Conservation (phyloP, 1,284 basidiomycete genomes). For the Cystobasidium sp. region DNA sequence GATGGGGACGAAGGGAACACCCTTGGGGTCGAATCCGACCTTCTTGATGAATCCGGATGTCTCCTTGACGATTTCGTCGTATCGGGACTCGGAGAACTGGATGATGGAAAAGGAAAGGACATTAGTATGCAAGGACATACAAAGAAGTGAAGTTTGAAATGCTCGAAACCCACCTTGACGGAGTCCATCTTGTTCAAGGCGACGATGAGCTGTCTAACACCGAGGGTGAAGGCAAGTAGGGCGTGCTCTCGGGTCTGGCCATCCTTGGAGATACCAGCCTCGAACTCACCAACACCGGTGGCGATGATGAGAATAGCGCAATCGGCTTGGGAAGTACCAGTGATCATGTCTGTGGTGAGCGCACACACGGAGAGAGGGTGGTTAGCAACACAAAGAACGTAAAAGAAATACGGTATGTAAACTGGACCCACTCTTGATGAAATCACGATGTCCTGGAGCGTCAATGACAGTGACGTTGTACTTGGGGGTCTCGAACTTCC, state of each 20-base stretch:
- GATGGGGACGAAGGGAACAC: slow-evolving; percentile 98
- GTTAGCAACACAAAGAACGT: no score
- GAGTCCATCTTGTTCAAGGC: slow-evolving; percentile 99
- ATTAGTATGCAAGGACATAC: no score
- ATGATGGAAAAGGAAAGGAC: slow-evolving; percentile 12
- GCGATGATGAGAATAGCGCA: slow-evolving; percentile 99
- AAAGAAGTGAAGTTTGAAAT: no score
- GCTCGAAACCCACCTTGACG: slow-evolving; percentile 78
- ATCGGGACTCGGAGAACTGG: slow-evolving; percentile 97
- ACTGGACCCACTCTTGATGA: slow-evolving; percentile 80
- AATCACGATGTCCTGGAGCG: slow-evolving; percentile 99
- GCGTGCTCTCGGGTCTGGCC: slow-evolving; percentile 99
- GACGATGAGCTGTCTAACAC: slow-evolving; percentile 99
- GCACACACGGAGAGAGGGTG: neutral
- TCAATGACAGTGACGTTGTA: slow-evolving; percentile 78
- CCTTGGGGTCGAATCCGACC: slow-evolving; percentile 99
- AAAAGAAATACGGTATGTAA: no score
- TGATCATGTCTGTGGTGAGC: slow-evolving; percentile 85
- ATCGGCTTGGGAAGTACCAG: slow-evolving; percentile 99
- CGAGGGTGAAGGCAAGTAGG: slow-evolving; percentile 98
- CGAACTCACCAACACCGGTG: slow-evolving; percentile 99
- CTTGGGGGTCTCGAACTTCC: slow-evolving; percentile 83
- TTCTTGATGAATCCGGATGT: slow-evolving; percentile 99
- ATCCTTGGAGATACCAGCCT: slow-evolving; percentile 99
- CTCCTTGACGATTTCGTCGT: slow-evolving; percentile 99